phyloP scores from a whole-genome alignment of 2,329 filamentous ascomycete species.

The Aspergillus jensenii region DNA sequence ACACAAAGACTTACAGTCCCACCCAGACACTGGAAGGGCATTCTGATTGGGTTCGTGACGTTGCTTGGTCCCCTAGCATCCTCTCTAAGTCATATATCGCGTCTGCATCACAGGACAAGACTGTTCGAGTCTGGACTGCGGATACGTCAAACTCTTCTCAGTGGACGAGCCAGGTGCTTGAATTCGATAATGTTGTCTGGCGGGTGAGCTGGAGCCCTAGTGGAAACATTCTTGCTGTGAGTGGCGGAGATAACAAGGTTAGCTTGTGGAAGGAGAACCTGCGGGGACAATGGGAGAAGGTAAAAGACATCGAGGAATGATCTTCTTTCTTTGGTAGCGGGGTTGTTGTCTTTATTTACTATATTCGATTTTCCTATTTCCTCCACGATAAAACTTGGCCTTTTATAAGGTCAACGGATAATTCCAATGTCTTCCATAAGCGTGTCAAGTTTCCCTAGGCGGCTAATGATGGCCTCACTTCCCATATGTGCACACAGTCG shows the following conservation, averaged over 20 bases:
- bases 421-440: not conserved
- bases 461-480: not conserved
- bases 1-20: slow-evolving; percentile 54
- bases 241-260: slow-evolving; percentile 93
- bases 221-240: slow-evolving; percentile 93
- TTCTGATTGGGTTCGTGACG: slow-evolving; percentile 94
- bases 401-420: not conserved
- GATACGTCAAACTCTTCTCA: slow-evolving; percentile 65
- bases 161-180: slow-evolving; percentile 83
- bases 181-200: slow-evolving; percentile 89
- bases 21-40: slow-evolving; percentile 70
- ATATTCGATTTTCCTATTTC: slow-evolving; percentile 14
- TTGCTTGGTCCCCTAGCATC: slow-evolving; percentile 94
- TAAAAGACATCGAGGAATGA: slow-evolving; percentile 92
- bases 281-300: slow-evolving; percentile 92
- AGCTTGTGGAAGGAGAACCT: slow-evolving; percentile 98
- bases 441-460: not conserved
- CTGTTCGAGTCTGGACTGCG: slow-evolving; percentile 93
- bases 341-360: slow-evolving; percentile 10
- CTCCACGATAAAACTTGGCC: slow-evolving; percentile 30
- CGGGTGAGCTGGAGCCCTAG: slow-evolving; percentile 97
- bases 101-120: slow-evolving; percentile 93
- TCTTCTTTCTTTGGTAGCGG: slow-evolving; percentile 10
- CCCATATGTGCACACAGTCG: not conserved
- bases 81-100: slow-evolving; percentile 96